Evolutionary conservation across 495 filamentous ascomycete genomes (phyloP).

Genomic region (Cercophora scortea): DNA sequence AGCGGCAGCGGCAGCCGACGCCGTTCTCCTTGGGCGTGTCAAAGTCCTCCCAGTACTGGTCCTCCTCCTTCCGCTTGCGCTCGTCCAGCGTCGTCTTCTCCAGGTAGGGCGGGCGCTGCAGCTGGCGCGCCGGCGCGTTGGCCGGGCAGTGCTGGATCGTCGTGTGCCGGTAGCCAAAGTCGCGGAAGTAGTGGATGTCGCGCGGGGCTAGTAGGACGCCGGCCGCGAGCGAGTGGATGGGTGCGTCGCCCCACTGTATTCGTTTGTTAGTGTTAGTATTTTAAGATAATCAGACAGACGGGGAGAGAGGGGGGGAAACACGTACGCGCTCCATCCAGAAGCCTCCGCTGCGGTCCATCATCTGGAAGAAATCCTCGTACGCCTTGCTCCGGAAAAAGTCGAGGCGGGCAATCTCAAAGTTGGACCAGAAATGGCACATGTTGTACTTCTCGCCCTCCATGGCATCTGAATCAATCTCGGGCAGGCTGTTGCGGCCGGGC

Average conservation of each 20-base stretch:
- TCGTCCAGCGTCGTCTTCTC: constrained; percentile 81
- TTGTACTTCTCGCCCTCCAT: constrained; percentile 99
- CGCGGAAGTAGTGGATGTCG: constrained; percentile 98
- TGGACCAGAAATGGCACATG: constrained; percentile 99
- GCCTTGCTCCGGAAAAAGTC: constrained; percentile 94
- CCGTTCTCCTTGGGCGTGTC: constrained; percentile 91
- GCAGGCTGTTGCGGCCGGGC: constrained; percentile 59
- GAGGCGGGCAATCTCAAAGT: constrained; percentile 95
- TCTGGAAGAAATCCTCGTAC: constrained; percentile 97
- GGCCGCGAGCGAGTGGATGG: constrained; percentile 95
- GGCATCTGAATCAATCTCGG: constrained; percentile 80
- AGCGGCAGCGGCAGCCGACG: constrained; percentile 92
- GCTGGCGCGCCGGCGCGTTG: constrained; percentile 86
- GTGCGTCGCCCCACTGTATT: constrained; percentile 91
- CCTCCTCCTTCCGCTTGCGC: constrained; percentile 84
- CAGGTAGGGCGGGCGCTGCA: constrained; percentile 71
- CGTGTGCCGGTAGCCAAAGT: constrained; percentile 96
- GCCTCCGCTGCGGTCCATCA: constrained; percentile 96
- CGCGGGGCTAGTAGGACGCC: constrained; percentile 72
- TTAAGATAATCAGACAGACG: not conserved
- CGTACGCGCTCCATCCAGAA: constrained; percentile 98
- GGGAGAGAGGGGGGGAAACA: constrained; percentile 4
- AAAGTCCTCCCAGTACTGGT: constrained; percentile 89
- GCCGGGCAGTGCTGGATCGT: constrained; percentile 98
- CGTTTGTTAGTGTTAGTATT: constrained; percentile 19